These are phyloP conservation scores for Populus hybrid DNA, from an alignment of 441 rosid species.

Conservation along the genomic window DNA sequence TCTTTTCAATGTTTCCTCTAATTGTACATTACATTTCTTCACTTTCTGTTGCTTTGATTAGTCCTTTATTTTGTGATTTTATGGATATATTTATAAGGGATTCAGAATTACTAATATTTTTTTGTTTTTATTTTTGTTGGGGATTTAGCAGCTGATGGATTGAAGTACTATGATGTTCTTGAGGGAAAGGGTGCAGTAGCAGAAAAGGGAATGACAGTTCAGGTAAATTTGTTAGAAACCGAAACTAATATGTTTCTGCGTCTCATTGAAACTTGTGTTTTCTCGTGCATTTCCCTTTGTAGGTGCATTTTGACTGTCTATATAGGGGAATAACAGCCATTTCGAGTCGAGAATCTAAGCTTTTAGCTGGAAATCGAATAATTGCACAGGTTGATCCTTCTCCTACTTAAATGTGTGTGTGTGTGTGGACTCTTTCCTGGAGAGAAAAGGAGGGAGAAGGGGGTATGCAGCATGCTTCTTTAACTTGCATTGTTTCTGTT, in stretches of 20 bases:
- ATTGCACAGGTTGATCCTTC: constrained; percentile 57
- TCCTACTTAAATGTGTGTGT: background rate
- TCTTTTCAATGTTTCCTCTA: background rate
- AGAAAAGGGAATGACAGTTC: constrained; percentile 73
- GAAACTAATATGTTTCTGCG: background rate
- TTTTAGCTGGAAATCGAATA: constrained; percentile 83
- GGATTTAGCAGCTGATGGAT: constrained; percentile 62
- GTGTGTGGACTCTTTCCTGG: background rate
- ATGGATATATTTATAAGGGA: background rate
- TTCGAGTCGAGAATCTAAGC: constrained; percentile 91
- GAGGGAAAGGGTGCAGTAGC: constrained; percentile 85
- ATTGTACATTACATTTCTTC: background rate
- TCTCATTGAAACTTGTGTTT: background rate
- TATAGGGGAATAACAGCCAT: constrained; percentile 77
- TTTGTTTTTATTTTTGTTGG: background rate
- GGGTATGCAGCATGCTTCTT: background rate
- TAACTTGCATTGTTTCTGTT: background rate
- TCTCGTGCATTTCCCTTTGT: background rate
- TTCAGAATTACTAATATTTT: background rate
- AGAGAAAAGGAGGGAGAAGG: background rate
- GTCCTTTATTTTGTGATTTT: background rate
- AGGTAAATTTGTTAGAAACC: constrained; percentile 36
- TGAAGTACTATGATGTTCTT: constrained; percentile 76
- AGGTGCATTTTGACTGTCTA: constrained; percentile 93
- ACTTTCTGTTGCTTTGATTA: background rate